Conservation (phyloP, 2,329 filamentous ascomycete species). For the Cytospora mali region DNA sequence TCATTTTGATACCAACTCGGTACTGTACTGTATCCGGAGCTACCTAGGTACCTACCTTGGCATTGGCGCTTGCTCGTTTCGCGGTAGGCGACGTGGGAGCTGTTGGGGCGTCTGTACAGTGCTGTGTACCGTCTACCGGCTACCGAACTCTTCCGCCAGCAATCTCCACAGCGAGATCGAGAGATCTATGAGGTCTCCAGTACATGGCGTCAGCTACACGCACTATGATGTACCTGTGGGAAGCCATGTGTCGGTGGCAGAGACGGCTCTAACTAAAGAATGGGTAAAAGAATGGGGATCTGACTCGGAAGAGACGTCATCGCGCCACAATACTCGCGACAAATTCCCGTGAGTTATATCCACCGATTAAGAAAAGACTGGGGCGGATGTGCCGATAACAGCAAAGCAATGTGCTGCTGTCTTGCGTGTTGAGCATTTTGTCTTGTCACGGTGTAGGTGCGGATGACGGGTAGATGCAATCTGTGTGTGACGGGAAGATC, state of each 20-base stretch:
- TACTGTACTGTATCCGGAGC: constrained; percentile 10
- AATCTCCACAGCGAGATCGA: background rate
- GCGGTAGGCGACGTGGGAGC: constrained; percentile 9
- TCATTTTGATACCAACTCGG: background rate
- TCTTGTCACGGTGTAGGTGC: too few relatives aligned
- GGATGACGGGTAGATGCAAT: too few relatives aligned
- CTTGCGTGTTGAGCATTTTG: background rate
- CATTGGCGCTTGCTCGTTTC: constrained; percentile 5
- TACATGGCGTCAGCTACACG: constrained; percentile 14
- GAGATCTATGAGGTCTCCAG: constrained; percentile 15
- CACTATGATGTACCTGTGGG: constrained; percentile 1
- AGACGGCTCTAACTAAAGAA: constrained; percentile 5
- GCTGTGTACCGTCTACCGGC: constrained; percentile 21
- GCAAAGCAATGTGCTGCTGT: background rate
- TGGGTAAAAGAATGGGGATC: constrained; percentile 13
- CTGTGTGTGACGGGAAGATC: too few relatives aligned
- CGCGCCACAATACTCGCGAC: constrained; percentile 29
- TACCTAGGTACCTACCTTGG: constrained; percentile 1
- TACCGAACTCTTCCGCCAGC: background rate
- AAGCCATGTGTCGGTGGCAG: constrained; percentile 16
- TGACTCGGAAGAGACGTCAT: constrained; percentile 29
- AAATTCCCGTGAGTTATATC: constrained; percentile 24
- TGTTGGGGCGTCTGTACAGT: constrained; percentile 7
- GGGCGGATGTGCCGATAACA: constrained; percentile 6
- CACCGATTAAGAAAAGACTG: constrained; percentile 15